Conservation (phyloP, 73 alveolate species). For the Paramecium biaurelia region DNA sequence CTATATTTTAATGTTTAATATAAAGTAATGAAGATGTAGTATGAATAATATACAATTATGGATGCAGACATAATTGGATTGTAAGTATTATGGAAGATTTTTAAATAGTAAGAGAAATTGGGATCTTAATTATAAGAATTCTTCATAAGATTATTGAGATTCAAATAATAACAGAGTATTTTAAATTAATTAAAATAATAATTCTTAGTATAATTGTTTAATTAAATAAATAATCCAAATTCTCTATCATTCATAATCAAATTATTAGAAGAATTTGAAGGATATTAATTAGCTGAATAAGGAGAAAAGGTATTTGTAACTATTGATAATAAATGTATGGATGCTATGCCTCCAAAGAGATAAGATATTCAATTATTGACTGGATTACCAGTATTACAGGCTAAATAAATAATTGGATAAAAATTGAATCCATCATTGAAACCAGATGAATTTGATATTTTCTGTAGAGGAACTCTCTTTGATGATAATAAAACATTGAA, state of each 20-base stretch:
- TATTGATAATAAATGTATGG: conserved; percentile 20
- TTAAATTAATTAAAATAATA: background rate
- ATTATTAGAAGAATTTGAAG: conserved; percentile 42
- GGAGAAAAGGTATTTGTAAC: conserved; percentile 9
- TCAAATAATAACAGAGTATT: background rate
- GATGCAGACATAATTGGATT: background rate
- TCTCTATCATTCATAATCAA: background rate
- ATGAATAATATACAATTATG: background rate
- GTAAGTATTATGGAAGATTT: background rate
- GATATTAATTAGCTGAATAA: background rate
- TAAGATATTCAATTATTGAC: background rate
- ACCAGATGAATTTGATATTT: conserved; percentile 5
- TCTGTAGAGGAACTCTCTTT: background rate
- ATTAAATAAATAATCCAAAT: background rate
- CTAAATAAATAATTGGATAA: background rate
- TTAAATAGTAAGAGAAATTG: background rate
- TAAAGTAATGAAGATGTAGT: background rate
- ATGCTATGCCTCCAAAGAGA: conserved; percentile 29
- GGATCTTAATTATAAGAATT: background rate
- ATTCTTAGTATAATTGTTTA: background rate
- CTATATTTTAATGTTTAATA: conserved; percentile 19
- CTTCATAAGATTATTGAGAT: background rate
- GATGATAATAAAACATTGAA: background rate
- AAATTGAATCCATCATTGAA: background rate
- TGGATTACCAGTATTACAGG: background rate